Evolutionary conservation across 768 basidiomycete species (phyloP).

Genomic region (Suillus clintonianus): DNA sequence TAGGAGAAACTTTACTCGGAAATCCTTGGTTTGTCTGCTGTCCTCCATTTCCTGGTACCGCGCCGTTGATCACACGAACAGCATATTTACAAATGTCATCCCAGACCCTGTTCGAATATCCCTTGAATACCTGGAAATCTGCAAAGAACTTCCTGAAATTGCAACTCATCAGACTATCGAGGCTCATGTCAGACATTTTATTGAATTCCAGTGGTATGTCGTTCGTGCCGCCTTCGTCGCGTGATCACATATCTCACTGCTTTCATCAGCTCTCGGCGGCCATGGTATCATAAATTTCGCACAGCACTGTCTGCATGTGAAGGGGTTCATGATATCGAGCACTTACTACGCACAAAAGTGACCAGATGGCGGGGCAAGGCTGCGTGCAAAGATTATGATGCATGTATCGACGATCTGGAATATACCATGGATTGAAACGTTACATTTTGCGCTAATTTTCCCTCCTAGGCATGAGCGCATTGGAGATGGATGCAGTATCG

Average conservation of each 20-base stretch:
- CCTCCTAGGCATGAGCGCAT: not conserved
- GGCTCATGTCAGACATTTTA: constrained; percentile 67
- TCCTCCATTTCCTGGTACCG: not conserved
- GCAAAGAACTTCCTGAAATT: constrained; percentile 51
- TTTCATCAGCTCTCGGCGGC: constrained; percentile 43
- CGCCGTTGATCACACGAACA: constrained; percentile 26
- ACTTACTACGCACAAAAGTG: constrained; percentile 44
- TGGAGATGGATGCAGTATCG: not conserved
- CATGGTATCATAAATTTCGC: constrained; percentile 62
- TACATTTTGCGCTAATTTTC: no score
- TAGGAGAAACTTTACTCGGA: constrained; percentile 72
- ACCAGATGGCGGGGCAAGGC: constrained; percentile 52
- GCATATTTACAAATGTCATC: constrained; percentile 55
- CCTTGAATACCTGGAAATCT: constrained; percentile 68
- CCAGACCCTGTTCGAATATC: constrained; percentile 69
- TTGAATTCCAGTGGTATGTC: constrained; percentile 67
- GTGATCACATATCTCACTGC: constrained; percentile 4
- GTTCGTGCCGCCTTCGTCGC: not conserved
- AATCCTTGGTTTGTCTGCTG: constrained; percentile 63
- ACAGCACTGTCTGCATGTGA: constrained; percentile 42
- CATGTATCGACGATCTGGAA: not conserved
- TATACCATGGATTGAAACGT: not conserved
- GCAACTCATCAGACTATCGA: constrained; percentile 52
- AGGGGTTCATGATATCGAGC: constrained; percentile 48
- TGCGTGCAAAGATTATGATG: not conserved